Percentiles rank a stretch among this genome's conserved stretches.
Conservation (phyloP, 2,329 filamentous ascomycete species). For the Talaromyces sp. region DNA sequence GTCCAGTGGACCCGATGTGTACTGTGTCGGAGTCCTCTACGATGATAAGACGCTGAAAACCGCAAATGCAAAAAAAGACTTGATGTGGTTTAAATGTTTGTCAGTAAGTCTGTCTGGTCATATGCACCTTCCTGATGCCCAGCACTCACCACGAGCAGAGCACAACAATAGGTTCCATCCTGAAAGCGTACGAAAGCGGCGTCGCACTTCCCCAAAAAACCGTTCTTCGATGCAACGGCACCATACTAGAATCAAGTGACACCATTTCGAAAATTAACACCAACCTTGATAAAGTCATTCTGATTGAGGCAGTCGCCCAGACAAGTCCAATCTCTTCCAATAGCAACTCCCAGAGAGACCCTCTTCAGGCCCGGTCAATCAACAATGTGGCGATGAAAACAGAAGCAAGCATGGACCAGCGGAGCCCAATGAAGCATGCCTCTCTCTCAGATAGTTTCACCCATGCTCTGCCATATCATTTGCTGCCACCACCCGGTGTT, state of each 20-base stretch:
- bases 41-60: not conserved
- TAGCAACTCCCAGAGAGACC: not conserved
- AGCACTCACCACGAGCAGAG: slow-evolving; percentile 1
- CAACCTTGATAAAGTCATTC: not conserved
- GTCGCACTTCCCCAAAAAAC: slow-evolving; percentile 2
- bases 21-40: slow-evolving; percentile 3
- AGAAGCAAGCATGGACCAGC: not conserved
- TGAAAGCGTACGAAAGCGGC: not conserved
- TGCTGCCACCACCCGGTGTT: not conserved
- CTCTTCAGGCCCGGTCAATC: not conserved
- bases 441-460: not conserved
- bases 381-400: not conserved
- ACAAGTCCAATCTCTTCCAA: not conserved
- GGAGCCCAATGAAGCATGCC: not conserved
- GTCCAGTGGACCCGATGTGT: not conserved
- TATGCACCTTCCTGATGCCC: not conserved
- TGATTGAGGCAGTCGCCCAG: not conserved
- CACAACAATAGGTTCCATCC: not conserved
- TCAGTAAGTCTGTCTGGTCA: not conserved
- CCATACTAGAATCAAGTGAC: not conserved
- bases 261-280: not conserved
- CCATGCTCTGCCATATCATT: slow-evolving; percentile 2
- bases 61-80: not conserved
- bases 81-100: not conserved
- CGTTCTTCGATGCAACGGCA: not conserved